Evolutionary conservation across 495 filamentous ascomycete genomes (phyloP), one percentile per base, ranked within the genome.

Genomic region (Penicillium soppii): DNA sequence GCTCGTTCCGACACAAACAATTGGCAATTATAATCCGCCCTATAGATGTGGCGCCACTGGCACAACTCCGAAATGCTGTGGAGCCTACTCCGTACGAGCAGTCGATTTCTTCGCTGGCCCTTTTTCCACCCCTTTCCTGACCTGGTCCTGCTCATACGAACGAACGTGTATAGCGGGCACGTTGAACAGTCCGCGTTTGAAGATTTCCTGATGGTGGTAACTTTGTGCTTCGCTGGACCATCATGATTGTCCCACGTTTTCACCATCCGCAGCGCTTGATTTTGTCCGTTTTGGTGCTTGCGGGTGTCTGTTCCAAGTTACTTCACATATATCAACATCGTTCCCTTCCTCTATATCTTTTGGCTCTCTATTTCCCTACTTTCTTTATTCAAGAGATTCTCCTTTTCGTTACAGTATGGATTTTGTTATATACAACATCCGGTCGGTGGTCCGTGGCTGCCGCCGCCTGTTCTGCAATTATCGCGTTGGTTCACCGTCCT

Each of bases 341-440:
- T 27, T 46, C 40, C 5, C 36, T 55, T 30, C 42, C 39, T 2
- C 21, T 29, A 9, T 38, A 23, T 30, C 45, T 53, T 16, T 48
- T 61, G 22, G 44, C 49, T 2, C 20, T 61, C n/a, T 61, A 61
- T 45, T 53, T 61, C 13, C 54, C 55, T 1, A 58, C 58, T 5
- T 58, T 61, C 40, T 61, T 61, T 49, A 38, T 61, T 23, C 38
- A 46, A 12, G 58, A 61, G 29, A 21, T 38, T 7, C 30, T 58
- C 10, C 46, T 61, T 13, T 54, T 50, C 26, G 26, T 48, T 7
- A 20, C 48, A 40, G 50, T 53, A 38, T 61, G 58, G 58, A 17
- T 42, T 43, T 30, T 57, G 20, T 39, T 58, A 32, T 47, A 57
- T 42, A 47, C 20, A 26, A 42, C 42, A 9, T 42, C 49, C 36